Base-by-base conservation (phyloP, 192 early-diverging fungal genomes). In the Podila clonocystis region DNA sequence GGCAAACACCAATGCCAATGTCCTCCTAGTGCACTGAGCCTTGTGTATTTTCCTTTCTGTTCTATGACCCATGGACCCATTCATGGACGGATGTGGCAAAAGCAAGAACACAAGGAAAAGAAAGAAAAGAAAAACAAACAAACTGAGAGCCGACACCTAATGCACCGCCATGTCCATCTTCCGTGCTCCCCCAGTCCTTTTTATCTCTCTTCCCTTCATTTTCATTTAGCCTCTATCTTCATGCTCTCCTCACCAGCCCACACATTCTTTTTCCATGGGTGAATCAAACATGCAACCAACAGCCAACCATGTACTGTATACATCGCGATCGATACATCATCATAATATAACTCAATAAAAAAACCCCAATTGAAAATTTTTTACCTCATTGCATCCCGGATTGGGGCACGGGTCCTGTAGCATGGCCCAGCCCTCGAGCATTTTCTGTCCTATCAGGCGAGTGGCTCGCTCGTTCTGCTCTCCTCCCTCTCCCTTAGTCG, bases 391-490 rank as follows among this genome's bases (percentile, higher is more conserved):
- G 29, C 77, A 80, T 48, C 41, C 26, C 30, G 62, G 55, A 60
- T 80, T 80, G 49, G 70, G 77, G 28, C 77, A 80, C 9, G 66
- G n/a, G 15, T 73, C 71, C 58, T 80, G 70, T 0, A 73, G 65
- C 77, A 80, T 72, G 24, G 66, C 38, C 77, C 77, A 80, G 45
- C 77, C 77, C 31, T 72, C 70, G 30, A 80, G 70, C 62, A 80
- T 73, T 33, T 68, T 72, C 33, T 80, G 28, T 30, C 70, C 70
- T 31, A 80, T 72, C 50, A 80, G 31, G 13, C 69, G 65, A 1
- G 77, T 64, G 7, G 63, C 50, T 17, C 57, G 28, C 9, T 80
- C 66, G 7, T 29, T 72, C 22, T 68, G 61, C 28, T 64, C 68
- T 59, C 66, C 4, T 52, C n/a, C n/a, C 28, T 64, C 68, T 59